phyloP scores from a whole-genome alignment of 345 rosid species.

The Salix suchowensis region DNA sequence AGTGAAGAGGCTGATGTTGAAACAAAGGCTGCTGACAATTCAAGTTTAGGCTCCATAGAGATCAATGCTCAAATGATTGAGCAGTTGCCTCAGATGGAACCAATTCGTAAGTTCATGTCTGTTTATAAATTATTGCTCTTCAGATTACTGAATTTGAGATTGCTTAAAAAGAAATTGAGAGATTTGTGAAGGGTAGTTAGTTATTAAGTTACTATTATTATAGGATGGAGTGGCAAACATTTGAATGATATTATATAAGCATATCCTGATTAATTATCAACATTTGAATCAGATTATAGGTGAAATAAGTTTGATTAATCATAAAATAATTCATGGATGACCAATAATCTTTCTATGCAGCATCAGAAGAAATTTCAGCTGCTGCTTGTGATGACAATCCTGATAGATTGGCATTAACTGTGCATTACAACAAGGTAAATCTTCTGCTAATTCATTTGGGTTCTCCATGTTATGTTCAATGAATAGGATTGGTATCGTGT shows the following conservation, averaged over 20 bases:
- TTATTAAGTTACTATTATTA: not conserved
- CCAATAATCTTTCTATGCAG: constrained; percentile 34
- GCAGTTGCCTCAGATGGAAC: constrained; percentile 48
- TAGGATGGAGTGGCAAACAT: not conserved
- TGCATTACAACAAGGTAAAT: constrained; percentile 57
- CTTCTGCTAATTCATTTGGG: not conserved
- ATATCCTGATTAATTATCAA: not conserved
- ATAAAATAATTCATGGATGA: not conserved
- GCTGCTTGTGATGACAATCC: constrained; percentile 56
- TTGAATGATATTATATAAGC: not conserved
- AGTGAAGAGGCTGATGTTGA: constrained; percentile 54
- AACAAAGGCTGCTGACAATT: constrained; percentile 27
- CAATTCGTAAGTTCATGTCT: constrained; percentile 48
- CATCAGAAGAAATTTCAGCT: constrained; percentile 48
- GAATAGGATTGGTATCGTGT: not conserved
- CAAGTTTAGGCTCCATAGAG: constrained; percentile 31
- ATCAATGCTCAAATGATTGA: constrained; percentile 36
- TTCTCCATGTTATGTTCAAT: not conserved
- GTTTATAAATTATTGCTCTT: not conserved
- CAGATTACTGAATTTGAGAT: not conserved
- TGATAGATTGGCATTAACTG: constrained; percentile 48
- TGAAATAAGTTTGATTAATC: not conserved
- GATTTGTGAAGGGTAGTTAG: not conserved
- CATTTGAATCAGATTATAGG: not conserved
- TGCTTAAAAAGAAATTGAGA: not conserved